Base-by-base conservation (phyloP, 805 yeast species). In the Wickerhamomyces pijperi region DNA sequence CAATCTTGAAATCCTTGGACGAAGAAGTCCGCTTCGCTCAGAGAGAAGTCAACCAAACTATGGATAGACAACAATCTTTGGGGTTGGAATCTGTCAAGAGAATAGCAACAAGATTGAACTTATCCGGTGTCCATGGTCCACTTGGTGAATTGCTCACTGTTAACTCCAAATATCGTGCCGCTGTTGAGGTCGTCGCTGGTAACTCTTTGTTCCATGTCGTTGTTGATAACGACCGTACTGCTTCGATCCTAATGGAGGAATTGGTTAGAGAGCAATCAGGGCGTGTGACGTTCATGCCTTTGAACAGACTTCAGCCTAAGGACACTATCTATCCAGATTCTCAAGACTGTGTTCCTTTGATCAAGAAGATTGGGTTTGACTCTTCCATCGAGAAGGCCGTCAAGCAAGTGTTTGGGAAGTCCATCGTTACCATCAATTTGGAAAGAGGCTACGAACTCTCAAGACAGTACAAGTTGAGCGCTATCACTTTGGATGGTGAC, bases 401-500 rank as follows among this genome's bases (percentile, higher is more conserved):
- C 4, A 68, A 67, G 45, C 92, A 85, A 46, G 76, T 88, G 1
- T 88, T 87, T 60, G 90, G 94, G 18, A 77, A 70, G 49, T 76
- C 92, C 0, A 73, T 88, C 33, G 88, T 92, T 1, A 79, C 88
- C 39, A 70, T 73, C 41, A 76, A 80, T 44, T 60, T 90, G 35
- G 77, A 71, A 36, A 66, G 68, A 23, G 94, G 94, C 3, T 66
- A 78, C 3, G 79, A 76, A 47, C 61, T 82, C 21, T 78, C 95
- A 0, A 72, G 72, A 36, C 58, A 63, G 9, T 72, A 66, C 54
- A 72, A 74, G 23, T 60, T 88, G 19, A 78, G 74, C 48, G 83
- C 95, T 1, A 82, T 92, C 14, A 92, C 98, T 0, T 62, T 90
- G 15, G 94, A 85, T 56, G 98, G 98, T 48, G 97, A 92, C 55